Evolutionary conservation across 768 basidiomycete species (phyloP), one percentile per base, ranked within the genome.

Genomic region (Hericium alpestre): DNA sequence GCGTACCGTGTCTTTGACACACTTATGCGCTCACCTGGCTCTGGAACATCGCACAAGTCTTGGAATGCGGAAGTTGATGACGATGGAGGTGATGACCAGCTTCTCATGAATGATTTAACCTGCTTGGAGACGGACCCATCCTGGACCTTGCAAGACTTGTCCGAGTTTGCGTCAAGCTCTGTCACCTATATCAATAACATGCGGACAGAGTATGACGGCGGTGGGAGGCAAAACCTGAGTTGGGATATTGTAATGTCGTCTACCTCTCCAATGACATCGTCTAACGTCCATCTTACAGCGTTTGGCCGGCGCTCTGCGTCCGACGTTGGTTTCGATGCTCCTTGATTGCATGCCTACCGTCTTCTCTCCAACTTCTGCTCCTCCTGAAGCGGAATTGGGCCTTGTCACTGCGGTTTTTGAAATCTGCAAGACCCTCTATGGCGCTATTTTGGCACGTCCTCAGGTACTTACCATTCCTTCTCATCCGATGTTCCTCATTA

Each of bases 341-440:
- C 79, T 98, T 20, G 94, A 98, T 67, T 82, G 82, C 61, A 90
- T 91, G 4, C 90, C 94, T 1, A 66, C 79, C 13, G 88, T 87
- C 1, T 94, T 95, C 70, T 78, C 84, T 3, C 86, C 89, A 0
- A 79, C 77, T 60, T 71, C 71, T n/a, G 75, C 65, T 32, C 79
- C 83, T 2, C 68, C 79, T 12, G 83, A 84, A 57, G 77, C 76
- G 2, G 84, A 88, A 58, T 68, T 82, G 16, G 78, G 81, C 57
- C 73, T 84, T 56, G 71, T 91, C 15, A 58, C 78, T n/a, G 76
- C 78, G 1, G 76, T 85, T 5, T 74, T 75, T 27, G 74, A 76
- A 57, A 81, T 92, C 60, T 73, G 77, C 22, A 76, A 78, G 8
- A 78, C 72, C 50, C 66, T 93, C 18, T 92, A 90, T 64, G 73